These are phyloP conservation scores for Trebouxia sp. DNA, from an alignment of 139 green algal genomes.

Conservation along the genomic window DNA sequence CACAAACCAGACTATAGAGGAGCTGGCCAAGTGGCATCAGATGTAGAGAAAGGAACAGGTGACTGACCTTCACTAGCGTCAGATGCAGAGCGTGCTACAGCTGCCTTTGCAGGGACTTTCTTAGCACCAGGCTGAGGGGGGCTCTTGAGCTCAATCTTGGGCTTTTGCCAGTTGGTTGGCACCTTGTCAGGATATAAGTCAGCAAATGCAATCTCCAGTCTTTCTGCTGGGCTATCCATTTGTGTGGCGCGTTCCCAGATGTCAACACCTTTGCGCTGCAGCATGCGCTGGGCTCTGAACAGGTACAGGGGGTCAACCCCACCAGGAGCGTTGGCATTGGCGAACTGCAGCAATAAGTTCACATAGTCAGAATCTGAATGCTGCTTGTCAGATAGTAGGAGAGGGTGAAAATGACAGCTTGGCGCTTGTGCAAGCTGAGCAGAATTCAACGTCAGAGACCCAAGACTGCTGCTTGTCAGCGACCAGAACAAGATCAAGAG, in stretches of 20 bases:
- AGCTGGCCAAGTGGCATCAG: too few relatives aligned
- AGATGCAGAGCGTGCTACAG: neutral
- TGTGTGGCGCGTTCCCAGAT: neutral
- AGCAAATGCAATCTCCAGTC: neutral
- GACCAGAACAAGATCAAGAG: too few relatives aligned
- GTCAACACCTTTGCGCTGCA: neutral
- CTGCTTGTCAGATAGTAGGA: too few relatives aligned
- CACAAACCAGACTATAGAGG: too few relatives aligned
- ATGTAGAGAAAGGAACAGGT: too few relatives aligned
- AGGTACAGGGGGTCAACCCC: neutral
- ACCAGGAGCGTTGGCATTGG: neutral
- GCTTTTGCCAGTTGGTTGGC: neutral
- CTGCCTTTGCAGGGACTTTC: neutral
- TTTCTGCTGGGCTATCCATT: neutral
- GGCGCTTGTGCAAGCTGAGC: too few relatives aligned
- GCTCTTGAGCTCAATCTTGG: neutral
- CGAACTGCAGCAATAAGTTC: neutral
- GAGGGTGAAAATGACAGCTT: too few relatives aligned
- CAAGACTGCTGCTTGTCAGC: too few relatives aligned
- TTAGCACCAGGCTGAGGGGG: neutral
- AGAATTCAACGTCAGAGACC: too few relatives aligned
- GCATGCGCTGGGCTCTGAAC: constrained; percentile 34
- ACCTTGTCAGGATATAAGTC: neutral
- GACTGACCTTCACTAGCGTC: neutral
- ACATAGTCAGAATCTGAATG: neutral